A percentile compares a stretch with the other conserved stretches of the same genome.
These are phyloP conservation scores for Gossypioides kirkii DNA, from an alignment of 345 rosid genomes.

Conservation along the genomic window DNA sequence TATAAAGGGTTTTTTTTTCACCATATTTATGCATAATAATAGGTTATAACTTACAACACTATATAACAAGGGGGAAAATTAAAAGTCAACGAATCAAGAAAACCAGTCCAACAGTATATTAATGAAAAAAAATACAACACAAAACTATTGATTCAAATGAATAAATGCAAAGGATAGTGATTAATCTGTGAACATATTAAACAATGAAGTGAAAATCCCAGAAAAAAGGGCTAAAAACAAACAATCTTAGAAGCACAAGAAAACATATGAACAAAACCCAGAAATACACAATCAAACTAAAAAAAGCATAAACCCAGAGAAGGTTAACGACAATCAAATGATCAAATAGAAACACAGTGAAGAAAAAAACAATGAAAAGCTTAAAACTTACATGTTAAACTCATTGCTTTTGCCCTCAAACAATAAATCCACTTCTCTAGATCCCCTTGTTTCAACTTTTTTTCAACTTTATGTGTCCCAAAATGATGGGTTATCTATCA, in stretches of 20 bases:
- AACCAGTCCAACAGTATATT: not conserved
- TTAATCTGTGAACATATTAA: not conserved
- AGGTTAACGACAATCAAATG: not conserved
- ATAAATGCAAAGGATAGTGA: not conserved
- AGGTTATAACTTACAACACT: not conserved
- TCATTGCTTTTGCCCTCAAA: not conserved
- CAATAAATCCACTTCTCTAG: not conserved
- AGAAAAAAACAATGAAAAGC: not conserved
- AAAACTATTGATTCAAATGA: not conserved
- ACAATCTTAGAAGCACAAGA: not conserved
- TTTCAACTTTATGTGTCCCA: not conserved
- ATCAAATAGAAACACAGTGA: not conserved
- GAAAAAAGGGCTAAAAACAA: not conserved
- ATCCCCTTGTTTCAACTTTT: not conserved
- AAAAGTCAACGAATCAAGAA: not conserved
- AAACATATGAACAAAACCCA: not conserved
- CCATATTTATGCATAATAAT: not conserved
- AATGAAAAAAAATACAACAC: not conserved
- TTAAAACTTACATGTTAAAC: conserved; percentile 1
- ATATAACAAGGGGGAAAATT: not conserved
- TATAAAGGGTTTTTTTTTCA: not conserved
- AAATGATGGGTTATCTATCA: not conserved
- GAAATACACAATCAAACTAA: not conserved
- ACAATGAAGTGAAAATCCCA: not conserved
- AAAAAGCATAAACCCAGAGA: not conserved